Conservation (phyloP, 495 filamentous ascomycete species). For the Cenococcum geophilum region DNA sequence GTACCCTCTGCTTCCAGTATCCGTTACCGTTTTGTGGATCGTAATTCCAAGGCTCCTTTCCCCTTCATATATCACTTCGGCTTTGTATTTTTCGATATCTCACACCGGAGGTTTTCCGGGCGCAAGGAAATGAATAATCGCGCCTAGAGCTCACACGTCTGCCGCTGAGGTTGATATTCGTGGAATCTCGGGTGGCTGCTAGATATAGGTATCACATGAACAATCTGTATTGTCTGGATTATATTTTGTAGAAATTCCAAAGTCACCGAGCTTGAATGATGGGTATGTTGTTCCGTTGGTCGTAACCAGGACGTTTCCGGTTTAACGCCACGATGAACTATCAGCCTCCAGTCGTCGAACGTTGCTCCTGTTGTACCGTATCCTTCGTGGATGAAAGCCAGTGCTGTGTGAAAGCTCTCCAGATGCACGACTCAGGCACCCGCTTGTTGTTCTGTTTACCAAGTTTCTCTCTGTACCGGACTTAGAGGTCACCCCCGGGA, state of each 20-base stretch:
- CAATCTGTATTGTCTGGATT: neutral
- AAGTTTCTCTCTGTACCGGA: conserved; percentile 8
- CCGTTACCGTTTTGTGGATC: neutral
- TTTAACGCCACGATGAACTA: conserved; percentile 30
- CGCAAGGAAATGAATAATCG: conserved; percentile 19
- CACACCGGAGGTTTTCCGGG: conserved; percentile 13
- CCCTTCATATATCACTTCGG: neutral
- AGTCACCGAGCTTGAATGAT: conserved; percentile 27
- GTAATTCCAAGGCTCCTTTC: neutral
- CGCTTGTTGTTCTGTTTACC: conserved; percentile 5
- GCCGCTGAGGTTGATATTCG: conserved; percentile 20
- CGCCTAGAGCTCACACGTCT: conserved; percentile 23
- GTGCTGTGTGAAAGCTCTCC: conserved; percentile 23
- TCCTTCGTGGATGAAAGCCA: conserved; percentile 22
- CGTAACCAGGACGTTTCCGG: conserved; percentile 25
- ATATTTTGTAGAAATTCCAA: conserved; percentile 12
- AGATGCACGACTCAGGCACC: conserved; percentile 21
- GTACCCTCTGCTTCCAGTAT: conserved; percentile 13
- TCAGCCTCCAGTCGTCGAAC: neutral
- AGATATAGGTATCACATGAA: conserved; percentile 12
- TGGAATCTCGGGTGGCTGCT: conserved; percentile 20
- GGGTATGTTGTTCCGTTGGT: conserved; percentile 20
- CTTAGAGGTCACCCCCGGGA: conserved; percentile 16
- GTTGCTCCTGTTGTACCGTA: neutral
- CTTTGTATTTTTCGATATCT: neutral